Base-by-base conservation (phyloP, 2,329 filamentous ascomycete species). In the Bipolaris bicolor region DNA sequence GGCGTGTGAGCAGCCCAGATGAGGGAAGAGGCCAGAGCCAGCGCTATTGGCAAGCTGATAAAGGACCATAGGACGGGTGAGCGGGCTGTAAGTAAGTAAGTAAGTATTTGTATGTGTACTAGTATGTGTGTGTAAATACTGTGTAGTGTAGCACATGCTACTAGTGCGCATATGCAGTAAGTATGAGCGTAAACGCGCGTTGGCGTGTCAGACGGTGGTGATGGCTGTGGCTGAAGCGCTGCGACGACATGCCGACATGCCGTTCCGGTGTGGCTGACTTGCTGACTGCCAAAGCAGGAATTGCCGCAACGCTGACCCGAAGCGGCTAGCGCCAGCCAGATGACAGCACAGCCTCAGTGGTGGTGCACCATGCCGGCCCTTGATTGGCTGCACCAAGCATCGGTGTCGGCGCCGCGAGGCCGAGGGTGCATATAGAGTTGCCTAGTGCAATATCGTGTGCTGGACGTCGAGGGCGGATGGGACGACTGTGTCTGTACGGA, bases 331-430 rank as follows among this genome's bases (percentile, higher is more conserved):
- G 49, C 31, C 45, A 41, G 29, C 15, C 16, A 9, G 16, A 37
- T 54, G 29, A 51, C 36, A 50, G 62, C 62, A 65, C 62, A 63
- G 62, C 62, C 62, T 65, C 62, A 40, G 55, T 31, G 40, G 37
- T 44, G 51, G 56, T 58, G 61, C 53, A 51, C 55, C 52, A 46
- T 40, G 58, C 45, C 41, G 18, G 39, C 37, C 51, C 16, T 39
- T 61, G 56, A 57, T 66, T 65, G 47, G 62, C 43, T 49, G 49
- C 53, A 11, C 34, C 33, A 24, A 11, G 16, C 11, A n/a, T 63
- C 60, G 64, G 60, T 5, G 50, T 61, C 55, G 62, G 61, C 20
- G 53, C 46, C 11, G 31, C 49, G 24, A 33, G 45, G 48, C 49
- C 55, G 54, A 53, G 41, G 18, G 22, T 61, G 61, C 57, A 58